Base-by-base conservation (phyloP, 2,329 filamentous ascomycete species). In the Aspergillus fructus region DNA sequence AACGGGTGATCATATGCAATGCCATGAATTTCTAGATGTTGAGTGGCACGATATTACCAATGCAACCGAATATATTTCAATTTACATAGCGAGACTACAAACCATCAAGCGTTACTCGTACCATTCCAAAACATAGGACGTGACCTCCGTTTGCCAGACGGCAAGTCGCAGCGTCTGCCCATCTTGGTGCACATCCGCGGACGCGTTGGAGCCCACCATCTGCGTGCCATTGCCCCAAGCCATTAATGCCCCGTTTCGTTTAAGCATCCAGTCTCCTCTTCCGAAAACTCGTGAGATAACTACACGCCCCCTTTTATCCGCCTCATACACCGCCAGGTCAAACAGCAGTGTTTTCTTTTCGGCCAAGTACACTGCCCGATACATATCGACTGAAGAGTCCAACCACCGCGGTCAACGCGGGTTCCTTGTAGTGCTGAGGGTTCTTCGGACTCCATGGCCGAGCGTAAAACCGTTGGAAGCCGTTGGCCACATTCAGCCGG, bases 111-210 rank as follows among this genome's bases (percentile, higher is more conserved):
- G 2, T 34, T 39, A 49, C 37, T 17, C 30, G 3, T 33, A 40
- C 49, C 49, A 53, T 15, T 53, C n/a, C 27, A 53, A 53, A 19
- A 11, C 50, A 39, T 53, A 53, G n/a, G 42, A 40, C 3, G 21
- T 21, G 13, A 53, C 51, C 23, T 41, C 40, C 9, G 51, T 53
- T 3, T 23, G 17, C 7, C 23, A 21, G 6, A 53, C 51, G 11
- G 51, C 21, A 33, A 53, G 30, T 12, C 30, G 42, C n/a, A 53
- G 51, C 13, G 40, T 30, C 11, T 47, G n/a, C 19, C 42, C 51
- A 37, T 53, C 51, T 17, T 47, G 30, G 19, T 41, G 39, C 12
- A 53, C 6, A 1, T 17, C 49, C 8, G 49, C 13, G 21, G 17
- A 17, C n/a, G 12, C 24, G 4, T 33, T 51, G 3, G 19, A 13